These are phyloP conservation scores for Trichocladium antarcticum DNA, from an alignment of 495 filamentous ascomycete genomes.

Conservation along the genomic window DNA sequence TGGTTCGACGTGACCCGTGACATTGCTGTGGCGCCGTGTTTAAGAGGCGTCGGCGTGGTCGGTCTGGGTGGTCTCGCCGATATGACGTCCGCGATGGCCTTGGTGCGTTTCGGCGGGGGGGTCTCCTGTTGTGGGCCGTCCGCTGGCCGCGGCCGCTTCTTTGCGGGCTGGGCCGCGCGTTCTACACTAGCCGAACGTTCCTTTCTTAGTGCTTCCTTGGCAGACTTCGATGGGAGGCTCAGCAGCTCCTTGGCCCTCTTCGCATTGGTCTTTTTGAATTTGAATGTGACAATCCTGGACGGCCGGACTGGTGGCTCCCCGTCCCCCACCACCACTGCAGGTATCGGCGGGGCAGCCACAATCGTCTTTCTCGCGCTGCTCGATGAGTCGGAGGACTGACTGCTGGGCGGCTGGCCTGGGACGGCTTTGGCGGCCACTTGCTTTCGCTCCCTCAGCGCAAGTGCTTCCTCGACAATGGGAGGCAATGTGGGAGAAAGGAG, in stretches of 20 bases:
- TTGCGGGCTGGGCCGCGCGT: conserved; percentile 27
- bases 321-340: conserved; percentile 16
- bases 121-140: conserved; percentile 22
- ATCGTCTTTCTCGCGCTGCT: conserved; percentile 30
- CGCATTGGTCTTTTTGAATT: conserved; percentile 32
- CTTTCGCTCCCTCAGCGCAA: conserved; percentile 24
- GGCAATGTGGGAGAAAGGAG: conserved; percentile 41
- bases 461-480: conserved; percentile 33
- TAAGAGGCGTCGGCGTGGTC: conserved; percentile 38
- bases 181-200: conserved; percentile 34
- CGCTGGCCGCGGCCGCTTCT: conserved; percentile 34
- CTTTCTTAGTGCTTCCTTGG: conserved; percentile 30
- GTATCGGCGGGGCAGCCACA: conserved; percentile 14
- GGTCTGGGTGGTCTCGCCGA: conserved; percentile 21
- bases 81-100: conserved; percentile 16
- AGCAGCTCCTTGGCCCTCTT: conserved; percentile 36
- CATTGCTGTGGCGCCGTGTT: conserved; percentile 35
- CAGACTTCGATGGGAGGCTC: conserved; percentile 32
- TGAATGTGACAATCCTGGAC: conserved; percentile 25
- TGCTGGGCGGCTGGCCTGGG: conserved; percentile 19
- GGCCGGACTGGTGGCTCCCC: conserved; percentile 22
- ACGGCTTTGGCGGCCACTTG: conserved; percentile 26
- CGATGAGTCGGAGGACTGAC: conserved; percentile 28
- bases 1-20: conserved; percentile 38
- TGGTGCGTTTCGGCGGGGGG: conserved; percentile 26